Evolutionary conservation across 169 alveolate species (phyloP).

Genomic region (Amoebophrya sp.): DNA sequence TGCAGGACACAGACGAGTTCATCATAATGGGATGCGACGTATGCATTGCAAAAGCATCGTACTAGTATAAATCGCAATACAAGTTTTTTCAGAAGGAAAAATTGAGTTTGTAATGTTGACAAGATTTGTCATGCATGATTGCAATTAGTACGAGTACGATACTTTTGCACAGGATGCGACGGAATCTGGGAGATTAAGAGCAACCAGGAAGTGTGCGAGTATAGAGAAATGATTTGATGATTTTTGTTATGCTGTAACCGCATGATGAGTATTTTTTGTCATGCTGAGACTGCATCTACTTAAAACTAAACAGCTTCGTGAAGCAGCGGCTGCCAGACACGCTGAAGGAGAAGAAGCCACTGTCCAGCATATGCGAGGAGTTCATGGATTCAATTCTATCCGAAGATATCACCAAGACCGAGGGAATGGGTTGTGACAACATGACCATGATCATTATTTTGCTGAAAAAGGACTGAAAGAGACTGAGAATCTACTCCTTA

Average conservation of each 20-base stretch:
- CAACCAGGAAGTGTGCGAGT: conserved; percentile 59
- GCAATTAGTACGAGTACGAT: too few species aligned
- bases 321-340: not conserved
- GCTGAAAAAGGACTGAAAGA: not conserved
- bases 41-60: too few species aligned
- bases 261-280: too few species aligned
- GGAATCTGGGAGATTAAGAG: conserved; percentile 98
- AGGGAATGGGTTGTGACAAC: not conserved
- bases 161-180: too few species aligned
- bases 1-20: conserved; percentile 84
- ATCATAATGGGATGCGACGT: conserved; percentile 94
- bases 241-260: too few species aligned
- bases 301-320: not conserved
- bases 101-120: too few species aligned
- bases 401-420: not conserved
- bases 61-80: too few species aligned
- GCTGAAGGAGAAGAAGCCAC: not conserved
- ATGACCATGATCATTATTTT: not conserved
- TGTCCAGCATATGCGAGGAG: not conserved
- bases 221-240: too few species aligned
- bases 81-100: too few species aligned
- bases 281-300: too few species aligned
- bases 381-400: not conserved
- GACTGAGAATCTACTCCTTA: too few species aligned
- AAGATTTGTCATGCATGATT: too few species aligned